phyloP scores from a whole-genome alignment of 495 filamentous ascomycete species.

The Evernia prunastri region DNA sequence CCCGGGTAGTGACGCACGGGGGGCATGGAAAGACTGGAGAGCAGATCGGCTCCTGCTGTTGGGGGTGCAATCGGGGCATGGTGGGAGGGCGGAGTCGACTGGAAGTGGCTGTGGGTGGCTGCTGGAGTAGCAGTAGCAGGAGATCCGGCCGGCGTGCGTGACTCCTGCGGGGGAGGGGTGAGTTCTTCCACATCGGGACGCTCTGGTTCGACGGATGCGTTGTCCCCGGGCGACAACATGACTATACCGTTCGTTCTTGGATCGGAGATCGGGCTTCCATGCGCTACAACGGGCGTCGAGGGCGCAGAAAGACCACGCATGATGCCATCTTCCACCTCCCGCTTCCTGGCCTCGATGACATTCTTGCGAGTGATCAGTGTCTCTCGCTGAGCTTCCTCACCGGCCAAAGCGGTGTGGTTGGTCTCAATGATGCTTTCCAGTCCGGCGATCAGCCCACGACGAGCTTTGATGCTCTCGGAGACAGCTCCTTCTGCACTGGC shows the following conservation, averaged over 20 bases:
- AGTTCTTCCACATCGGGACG: constrained; percentile 77
- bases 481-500: constrained; percentile 89
- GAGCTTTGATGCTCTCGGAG: constrained; percentile 81
- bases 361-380: constrained; percentile 54
- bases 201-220: constrained; percentile 43
- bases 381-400: constrained; percentile 57
- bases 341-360: constrained; percentile 68
- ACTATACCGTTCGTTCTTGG: constrained; percentile 28
- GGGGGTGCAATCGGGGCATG: constrained; percentile 36
- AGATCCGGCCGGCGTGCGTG: constrained; percentile 41
- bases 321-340: constrained; percentile 82
- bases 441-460: constrained; percentile 65
- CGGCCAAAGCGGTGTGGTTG: constrained; percentile 60
- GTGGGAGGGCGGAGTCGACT: constrained; percentile 26
- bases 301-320: constrained; percentile 65
- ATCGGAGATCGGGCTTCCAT: constrained; percentile 31
- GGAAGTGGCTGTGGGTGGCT: neutral
- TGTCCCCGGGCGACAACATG: constrained; percentile 1
- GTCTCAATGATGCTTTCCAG: constrained; percentile 75
- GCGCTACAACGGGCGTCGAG: constrained; percentile 30
- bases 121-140: constrained; percentile 25
- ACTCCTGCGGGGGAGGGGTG: constrained; percentile 63
- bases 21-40: constrained; percentile 44
- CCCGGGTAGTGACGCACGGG: constrained; percentile 33
- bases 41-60: constrained; percentile 42